Percentiles rank a stretch among this genome's conserved stretches.
Evolutionary conservation across 345 rosid species (phyloP).

Genomic region (Eucalyptus urophylla): DNA sequence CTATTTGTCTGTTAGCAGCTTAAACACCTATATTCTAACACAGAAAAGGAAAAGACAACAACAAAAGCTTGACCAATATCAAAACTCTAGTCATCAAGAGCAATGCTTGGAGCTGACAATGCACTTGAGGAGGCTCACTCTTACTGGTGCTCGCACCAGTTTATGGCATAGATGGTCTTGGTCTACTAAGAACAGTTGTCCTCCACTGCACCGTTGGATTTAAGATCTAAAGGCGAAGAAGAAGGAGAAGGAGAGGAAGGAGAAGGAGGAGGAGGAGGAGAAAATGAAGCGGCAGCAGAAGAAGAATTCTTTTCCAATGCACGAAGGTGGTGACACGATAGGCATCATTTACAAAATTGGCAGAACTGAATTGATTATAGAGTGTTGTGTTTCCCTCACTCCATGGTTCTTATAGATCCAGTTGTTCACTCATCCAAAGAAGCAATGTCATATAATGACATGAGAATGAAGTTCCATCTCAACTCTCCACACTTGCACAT

Average conservation of each 20-base stretch:
- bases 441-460: not conserved
- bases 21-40: not conserved
- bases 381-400: not conserved
- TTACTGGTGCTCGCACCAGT: not conserved
- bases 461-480: not conserved
- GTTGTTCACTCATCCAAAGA: not conserved
- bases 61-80: not conserved
- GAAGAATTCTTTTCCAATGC: not conserved
- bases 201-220: not conserved
- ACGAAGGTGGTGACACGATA: not conserved
- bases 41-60: not conserved
- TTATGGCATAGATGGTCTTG: not conserved
- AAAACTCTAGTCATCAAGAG: not conserved
- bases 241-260: not conserved
- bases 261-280: not conserved
- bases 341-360: not conserved
- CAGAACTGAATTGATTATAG: not conserved
- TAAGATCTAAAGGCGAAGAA: not conserved
- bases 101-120: not conserved
- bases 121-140: not conserved
- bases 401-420: not conserved
- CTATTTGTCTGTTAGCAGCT: not conserved
- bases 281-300: not conserved
- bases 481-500: not conserved
- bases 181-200: not conserved